Percentiles rank a stretch among this genome's conserved stretches.
Conservation (phyloP, 2,329 filamentous ascomycete species). For the Arachnomyces sp. region DNA sequence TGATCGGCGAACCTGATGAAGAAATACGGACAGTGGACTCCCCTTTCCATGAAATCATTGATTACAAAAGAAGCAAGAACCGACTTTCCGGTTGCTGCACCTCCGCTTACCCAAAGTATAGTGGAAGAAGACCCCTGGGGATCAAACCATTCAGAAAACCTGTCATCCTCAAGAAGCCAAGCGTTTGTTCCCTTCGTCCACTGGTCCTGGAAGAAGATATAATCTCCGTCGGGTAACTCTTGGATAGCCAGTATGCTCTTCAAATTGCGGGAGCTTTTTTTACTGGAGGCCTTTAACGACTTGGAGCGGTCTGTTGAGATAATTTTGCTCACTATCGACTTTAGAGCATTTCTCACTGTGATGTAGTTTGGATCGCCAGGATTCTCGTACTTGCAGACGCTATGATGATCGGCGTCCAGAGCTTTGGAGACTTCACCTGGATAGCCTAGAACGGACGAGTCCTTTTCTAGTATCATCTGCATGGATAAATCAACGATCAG, state of each 20-base stretch:
- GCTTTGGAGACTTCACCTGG: conserved; percentile 14
- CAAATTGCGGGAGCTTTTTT: too few relatives aligned
- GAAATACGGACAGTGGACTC: conserved; percentile 5
- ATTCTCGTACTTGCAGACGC: conserved; percentile 24
- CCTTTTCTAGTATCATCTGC: conserved; percentile 20
- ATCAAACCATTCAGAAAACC: too few relatives aligned
- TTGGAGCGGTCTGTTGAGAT: too few relatives aligned
- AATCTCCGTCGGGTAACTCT: not conserved
- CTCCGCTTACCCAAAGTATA: conserved; percentile 9
- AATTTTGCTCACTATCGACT: conserved; percentile 13
- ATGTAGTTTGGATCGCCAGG: conserved; percentile 20
- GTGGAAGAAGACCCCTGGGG: too few relatives aligned
- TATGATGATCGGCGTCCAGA: conserved; percentile 25
- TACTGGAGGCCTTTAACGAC: too few relatives aligned
- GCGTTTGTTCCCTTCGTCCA: too few relatives aligned
- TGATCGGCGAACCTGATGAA: conserved; percentile 11
- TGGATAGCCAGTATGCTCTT: too few relatives aligned
- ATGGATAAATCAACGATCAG: too few relatives aligned
- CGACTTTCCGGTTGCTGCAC: conserved; percentile 9
- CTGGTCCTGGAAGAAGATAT: too few relatives aligned
- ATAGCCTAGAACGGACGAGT: conserved; percentile 21
- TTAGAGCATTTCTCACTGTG: conserved; percentile 13
- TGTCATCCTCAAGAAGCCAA: too few relatives aligned
- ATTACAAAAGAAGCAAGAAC: conserved; percentile 10
- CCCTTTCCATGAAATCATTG: not conserved